These are phyloP conservation scores for Castanopsis chinensis DNA, from an alignment of 306 rosid genomes.

Conservation along the genomic window DNA sequence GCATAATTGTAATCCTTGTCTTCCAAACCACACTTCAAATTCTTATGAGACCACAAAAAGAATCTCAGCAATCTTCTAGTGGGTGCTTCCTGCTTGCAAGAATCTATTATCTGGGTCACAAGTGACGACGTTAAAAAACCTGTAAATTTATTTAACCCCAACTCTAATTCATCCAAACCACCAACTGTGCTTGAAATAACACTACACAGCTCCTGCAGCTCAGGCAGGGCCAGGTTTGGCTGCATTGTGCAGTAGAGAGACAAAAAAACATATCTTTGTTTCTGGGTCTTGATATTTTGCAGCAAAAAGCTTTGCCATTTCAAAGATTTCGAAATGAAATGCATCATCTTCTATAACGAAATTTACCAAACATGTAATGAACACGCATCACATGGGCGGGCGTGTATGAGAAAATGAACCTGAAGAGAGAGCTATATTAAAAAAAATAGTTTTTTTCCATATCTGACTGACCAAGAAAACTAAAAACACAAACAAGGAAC, in stretches of 20 bases:
- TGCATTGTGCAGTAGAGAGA: constrained; percentile 36
- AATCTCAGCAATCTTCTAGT: constrained; percentile 76
- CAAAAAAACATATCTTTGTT: constrained; percentile 6
- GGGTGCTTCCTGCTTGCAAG: constrained; percentile 65
- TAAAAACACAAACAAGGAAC: too few relatives aligned
- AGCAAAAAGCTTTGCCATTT: constrained; percentile 29
- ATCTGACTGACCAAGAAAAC: too few relatives aligned
- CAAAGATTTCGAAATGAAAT: constrained; percentile 18
- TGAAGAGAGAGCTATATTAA: too few relatives aligned
- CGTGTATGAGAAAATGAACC: too few relatives aligned
- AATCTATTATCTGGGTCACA: constrained; percentile 61
- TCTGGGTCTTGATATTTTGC: constrained; percentile 16
- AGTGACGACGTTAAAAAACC: constrained; percentile 52
- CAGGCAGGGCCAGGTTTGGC: constrained; percentile 20
- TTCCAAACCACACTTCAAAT: constrained; percentile 43
- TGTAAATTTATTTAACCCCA: constrained; percentile 36
- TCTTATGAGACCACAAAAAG: constrained; percentile 71
- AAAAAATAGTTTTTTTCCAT: too few relatives aligned
- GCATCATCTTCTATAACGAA: constrained; percentile 49
- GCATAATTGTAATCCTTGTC: constrained; percentile 72
- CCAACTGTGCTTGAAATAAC: constrained; percentile 50
- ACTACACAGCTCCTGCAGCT: constrained; percentile 49
- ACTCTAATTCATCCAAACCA: constrained; percentile 74
- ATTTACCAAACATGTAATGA: constrained; percentile 47
- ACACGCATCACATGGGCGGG: constrained; percentile 32